Evolutionary conservation across 2,329 filamentous ascomycete species (phyloP).

Genomic region (Chaetomiaceae sp.): DNA sequence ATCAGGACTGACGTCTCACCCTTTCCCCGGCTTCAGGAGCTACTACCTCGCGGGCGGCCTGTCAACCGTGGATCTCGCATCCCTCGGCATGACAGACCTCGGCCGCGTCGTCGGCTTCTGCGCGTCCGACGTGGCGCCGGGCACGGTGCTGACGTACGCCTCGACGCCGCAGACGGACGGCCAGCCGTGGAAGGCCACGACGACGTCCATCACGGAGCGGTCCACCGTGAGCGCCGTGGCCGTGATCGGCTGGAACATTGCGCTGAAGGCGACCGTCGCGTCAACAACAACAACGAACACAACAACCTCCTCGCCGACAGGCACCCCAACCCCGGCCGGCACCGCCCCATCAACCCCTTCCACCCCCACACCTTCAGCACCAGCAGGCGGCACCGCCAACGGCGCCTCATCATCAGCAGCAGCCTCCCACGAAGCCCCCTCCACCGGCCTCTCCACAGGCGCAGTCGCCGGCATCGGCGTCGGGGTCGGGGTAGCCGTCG

Average conservation of each 20-base stretch:
- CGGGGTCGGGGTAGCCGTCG: slow-evolving; percentile 1
- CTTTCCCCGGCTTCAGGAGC: neutral
- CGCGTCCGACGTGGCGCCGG: neutral
- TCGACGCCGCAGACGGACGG: neutral
- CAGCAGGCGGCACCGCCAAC: neutral
- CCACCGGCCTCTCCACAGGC: neutral
- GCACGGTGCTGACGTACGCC: slow-evolving; percentile 3
- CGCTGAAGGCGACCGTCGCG: neutral
- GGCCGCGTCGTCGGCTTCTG: neutral
- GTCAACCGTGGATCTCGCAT: no score
- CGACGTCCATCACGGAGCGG: neutral
- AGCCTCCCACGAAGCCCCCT: neutral
- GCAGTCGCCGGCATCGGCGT: neutral
- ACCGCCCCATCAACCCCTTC: neutral
- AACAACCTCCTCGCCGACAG: neutral
- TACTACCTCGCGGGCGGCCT: neutral
- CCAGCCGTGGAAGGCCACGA: neutral
- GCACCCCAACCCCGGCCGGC: neutral
- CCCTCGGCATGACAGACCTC: no score
- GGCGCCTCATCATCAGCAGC: neutral
- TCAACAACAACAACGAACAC: neutral
- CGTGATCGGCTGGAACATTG: slow-evolving; percentile 4
- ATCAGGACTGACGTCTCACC: no score
- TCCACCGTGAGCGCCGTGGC: slow-evolving; percentile 1
- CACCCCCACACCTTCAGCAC: neutral